Percentiles rank a stretch among this genome's conserved stretches.
phyloP scores from a whole-genome alignment of 352 stramenopile species.

The Globisporangium mamillatum region DNA sequence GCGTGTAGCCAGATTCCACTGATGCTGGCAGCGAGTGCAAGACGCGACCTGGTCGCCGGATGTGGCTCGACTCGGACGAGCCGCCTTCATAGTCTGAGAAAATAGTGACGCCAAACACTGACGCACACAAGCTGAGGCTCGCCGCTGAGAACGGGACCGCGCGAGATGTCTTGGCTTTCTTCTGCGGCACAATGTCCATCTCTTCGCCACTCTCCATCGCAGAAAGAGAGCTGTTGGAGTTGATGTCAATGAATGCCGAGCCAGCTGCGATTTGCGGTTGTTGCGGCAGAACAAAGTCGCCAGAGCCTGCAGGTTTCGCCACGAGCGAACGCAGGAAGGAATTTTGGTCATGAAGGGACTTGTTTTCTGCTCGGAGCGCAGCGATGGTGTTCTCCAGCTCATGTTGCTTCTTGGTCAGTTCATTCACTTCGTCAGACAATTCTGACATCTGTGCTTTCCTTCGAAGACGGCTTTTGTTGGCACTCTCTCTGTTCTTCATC shows the following conservation, averaged over 20 bases:
- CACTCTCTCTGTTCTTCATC: slow-evolving; percentile 87
- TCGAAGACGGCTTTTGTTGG: slow-evolving; percentile 74
- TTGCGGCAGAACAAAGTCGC: slow-evolving; percentile 22
- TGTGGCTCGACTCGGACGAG: slow-evolving; percentile 30
- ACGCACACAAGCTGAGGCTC: slow-evolving; percentile 66
- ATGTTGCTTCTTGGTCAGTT: slow-evolving; percentile 66
- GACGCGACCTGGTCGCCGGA: slow-evolving; percentile 55
- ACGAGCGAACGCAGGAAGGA: slow-evolving; percentile 74
- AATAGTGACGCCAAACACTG: slow-evolving; percentile 76
- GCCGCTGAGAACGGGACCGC: slow-evolving; percentile 49
- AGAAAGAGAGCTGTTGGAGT: slow-evolving; percentile 13
- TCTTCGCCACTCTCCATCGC: slow-evolving; percentile 29
- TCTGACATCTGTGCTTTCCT: slow-evolving; percentile 71
- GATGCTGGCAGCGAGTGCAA: slow-evolving; percentile 51
- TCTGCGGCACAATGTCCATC: slow-evolving; percentile 23
- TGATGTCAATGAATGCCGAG: slow-evolving; percentile 1
- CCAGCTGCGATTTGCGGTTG: slow-evolving; percentile 27
- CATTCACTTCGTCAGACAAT: slow-evolving; percentile 52
- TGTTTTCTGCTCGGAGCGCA: slow-evolving; percentile 70
- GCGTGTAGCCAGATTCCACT: slow-evolving; percentile 28
- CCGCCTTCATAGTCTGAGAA: slow-evolving; percentile 54
- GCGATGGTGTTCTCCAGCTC: slow-evolving; percentile 69
- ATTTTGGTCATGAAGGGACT: slow-evolving; percentile 77
- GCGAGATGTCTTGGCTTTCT: slow-evolving; percentile 37
- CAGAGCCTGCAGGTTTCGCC: slow-evolving; percentile 20